These are phyloP conservation scores for Agrocybe pediades DNA, from an alignment of 768 basidiomycete species.

Conservation along the genomic window DNA sequence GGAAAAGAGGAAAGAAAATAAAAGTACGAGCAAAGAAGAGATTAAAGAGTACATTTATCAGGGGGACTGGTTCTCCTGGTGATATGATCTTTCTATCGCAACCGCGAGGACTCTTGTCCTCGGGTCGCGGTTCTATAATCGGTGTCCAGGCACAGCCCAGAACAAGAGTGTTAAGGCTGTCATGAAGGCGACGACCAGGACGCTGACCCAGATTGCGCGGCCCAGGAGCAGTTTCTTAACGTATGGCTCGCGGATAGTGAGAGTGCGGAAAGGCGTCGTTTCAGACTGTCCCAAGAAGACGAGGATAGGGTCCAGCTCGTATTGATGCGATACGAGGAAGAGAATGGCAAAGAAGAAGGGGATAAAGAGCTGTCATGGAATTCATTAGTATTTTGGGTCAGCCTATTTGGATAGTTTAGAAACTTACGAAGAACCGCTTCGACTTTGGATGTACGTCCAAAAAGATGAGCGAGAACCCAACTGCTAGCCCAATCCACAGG, in stretches of 20 bases:
- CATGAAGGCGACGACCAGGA: constrained; percentile 76
- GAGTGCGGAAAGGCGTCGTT: constrained; percentile 94
- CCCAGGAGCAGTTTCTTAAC: constrained; percentile 89
- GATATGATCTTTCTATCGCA: constrained; percentile 1
- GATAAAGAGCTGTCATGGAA: constrained; percentile 74
- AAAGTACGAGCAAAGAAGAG: background rate
- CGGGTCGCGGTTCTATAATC: constrained; percentile 60
- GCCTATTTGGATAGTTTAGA: background rate
- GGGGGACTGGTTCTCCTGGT: constrained; percentile 5
- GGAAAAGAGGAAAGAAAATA: constrained; percentile 1
- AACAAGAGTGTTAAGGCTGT: constrained; percentile 88
- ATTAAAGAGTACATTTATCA: constrained; percentile 9
- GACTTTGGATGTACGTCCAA: constrained; percentile 91
- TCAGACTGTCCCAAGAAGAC: constrained; percentile 94
- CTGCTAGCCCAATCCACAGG: constrained; percentile 94
- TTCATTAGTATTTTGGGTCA: constrained; percentile 10
- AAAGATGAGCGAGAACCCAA: constrained; percentile 90
- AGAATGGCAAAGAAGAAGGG: constrained; percentile 90
- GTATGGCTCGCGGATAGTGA: constrained; percentile 90
- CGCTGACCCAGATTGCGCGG: constrained; percentile 88
- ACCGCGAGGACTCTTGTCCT: background rate
- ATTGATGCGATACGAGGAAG: constrained; percentile 93
- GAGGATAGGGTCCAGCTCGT: constrained; percentile 95
- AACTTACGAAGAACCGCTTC: constrained; percentile 91
- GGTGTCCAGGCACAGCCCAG: constrained; percentile 94